Conservation (phyloP, 768 basidiomycete species). For the Harrya chromipes region DNA sequence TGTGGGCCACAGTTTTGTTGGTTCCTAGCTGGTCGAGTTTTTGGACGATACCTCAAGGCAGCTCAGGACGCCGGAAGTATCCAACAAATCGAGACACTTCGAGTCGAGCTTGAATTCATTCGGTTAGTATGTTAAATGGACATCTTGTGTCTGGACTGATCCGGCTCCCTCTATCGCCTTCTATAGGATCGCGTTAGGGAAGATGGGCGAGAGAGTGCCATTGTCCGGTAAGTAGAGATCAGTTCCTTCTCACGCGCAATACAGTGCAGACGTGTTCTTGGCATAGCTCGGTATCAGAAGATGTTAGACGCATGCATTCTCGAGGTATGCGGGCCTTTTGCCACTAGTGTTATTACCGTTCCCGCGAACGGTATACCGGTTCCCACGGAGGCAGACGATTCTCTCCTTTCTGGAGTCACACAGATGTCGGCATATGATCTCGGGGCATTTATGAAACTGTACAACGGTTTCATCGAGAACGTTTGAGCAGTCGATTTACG, state of each 20-base stretch:
- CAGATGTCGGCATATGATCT: slow-evolving; percentile 9
- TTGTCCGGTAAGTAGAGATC: slow-evolving; percentile 45
- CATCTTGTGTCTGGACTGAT: not conserved
- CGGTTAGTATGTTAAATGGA: slow-evolving; percentile 40
- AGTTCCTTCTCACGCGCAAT: not conserved
- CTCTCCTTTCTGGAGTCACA: slow-evolving; percentile 7
- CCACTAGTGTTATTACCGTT: not conserved
- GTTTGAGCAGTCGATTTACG: not conserved
- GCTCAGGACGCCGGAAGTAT: slow-evolving; percentile 54
- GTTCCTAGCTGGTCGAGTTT: slow-evolving; percentile 65
- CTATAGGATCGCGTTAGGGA: slow-evolving; percentile 52
- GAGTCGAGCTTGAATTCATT: slow-evolving; percentile 65
- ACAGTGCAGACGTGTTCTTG: not conserved
- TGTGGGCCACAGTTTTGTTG: slow-evolving; percentile 51
- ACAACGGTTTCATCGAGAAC: slow-evolving; percentile 1
- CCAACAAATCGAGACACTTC: slow-evolving; percentile 57
- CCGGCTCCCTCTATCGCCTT: not conserved
- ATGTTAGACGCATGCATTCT: slow-evolving; percentile 20
- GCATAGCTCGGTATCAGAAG: slow-evolving; percentile 21
- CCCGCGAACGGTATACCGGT: slow-evolving; percentile 5
- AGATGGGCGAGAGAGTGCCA: slow-evolving; percentile 65
- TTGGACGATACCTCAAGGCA: slow-evolving; percentile 63
- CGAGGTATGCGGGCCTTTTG: slow-evolving; percentile 6
- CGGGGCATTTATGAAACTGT: slow-evolving; percentile 10
- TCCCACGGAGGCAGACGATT: slow-evolving; percentile 7